phyloP scores from a whole-genome alignment of 768 basidiomycete genomes.

The Coprinellus micaceus region DNA sequence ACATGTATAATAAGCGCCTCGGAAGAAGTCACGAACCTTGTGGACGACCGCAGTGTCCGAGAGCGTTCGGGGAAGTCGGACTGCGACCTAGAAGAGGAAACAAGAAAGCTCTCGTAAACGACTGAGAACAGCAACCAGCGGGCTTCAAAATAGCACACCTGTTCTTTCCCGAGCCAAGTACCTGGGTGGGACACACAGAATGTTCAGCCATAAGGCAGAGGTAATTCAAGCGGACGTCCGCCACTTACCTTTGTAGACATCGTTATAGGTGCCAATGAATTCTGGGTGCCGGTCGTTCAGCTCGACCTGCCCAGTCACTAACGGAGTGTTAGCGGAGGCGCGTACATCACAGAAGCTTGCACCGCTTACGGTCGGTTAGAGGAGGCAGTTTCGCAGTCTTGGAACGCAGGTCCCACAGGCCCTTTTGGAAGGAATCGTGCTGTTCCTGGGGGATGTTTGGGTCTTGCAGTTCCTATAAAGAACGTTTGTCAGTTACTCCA shows the following conservation, averaged over 20 bases:
- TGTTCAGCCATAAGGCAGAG: background rate
- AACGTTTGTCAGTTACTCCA: background rate
- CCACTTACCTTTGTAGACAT: slow-evolving; percentile 34
- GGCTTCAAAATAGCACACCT: slow-evolving; percentile 16
- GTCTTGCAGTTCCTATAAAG: slow-evolving; percentile 32
- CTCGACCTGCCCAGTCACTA: slow-evolving; percentile 42
- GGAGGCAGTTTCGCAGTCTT: slow-evolving; percentile 39
- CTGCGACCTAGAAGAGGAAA: slow-evolving; percentile 31
- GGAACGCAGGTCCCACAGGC: slow-evolving; percentile 36
- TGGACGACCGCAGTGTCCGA: slow-evolving; percentile 31
- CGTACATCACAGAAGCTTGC: background rate
- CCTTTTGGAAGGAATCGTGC: slow-evolving; percentile 31
- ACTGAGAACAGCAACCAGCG: background rate
- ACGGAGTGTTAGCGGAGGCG: background rate
- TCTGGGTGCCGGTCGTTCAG: slow-evolving; percentile 26
- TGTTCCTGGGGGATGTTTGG: slow-evolving; percentile 28
- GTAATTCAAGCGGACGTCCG: background rate
- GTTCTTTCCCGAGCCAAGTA: slow-evolving; percentile 39
- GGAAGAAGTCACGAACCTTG: slow-evolving; percentile 20
- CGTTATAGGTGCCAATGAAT: slow-evolving; percentile 35
- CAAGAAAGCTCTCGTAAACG: background rate
- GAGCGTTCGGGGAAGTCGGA: slow-evolving; percentile 34
- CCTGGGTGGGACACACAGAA: slow-evolving; percentile 22
- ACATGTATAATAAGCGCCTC: background rate
- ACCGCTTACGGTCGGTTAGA: slow-evolving; percentile 35